Evolutionary conservation across 805 yeast species (phyloP).

Genomic region (Saturnispora sekii): DNA sequence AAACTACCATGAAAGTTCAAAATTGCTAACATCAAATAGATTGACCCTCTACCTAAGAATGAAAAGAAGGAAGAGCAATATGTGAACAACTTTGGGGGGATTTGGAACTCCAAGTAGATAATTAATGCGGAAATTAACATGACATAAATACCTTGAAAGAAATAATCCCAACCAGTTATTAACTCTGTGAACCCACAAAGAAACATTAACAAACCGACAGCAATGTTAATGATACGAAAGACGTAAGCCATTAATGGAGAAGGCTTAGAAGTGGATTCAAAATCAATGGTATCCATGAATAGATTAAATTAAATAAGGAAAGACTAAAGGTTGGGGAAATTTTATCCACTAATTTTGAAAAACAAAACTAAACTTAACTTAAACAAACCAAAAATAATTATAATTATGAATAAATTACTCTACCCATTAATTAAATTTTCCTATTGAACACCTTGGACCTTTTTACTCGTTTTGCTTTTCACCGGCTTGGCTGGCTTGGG

Average conservation of each 20-base stretch:
- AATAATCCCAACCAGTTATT: slow-evolving; percentile 31
- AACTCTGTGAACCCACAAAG: slow-evolving; percentile 41
- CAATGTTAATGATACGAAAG: slow-evolving; percentile 43
- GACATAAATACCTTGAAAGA: slow-evolving; percentile 50
- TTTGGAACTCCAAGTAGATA: slow-evolving; percentile 36
- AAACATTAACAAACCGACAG: slow-evolving; percentile 44
- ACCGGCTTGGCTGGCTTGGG: slow-evolving; percentile 7
- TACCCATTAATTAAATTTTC: slow-evolving; percentile 3
- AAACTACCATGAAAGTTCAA: slow-evolving; percentile 39
- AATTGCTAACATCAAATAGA: slow-evolving; percentile 42
- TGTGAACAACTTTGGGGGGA: slow-evolving; percentile 51
- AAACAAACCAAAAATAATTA: slow-evolving; percentile 4
- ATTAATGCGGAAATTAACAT: slow-evolving; percentile 45
- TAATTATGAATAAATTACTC: not conserved
- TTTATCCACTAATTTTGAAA: not conserved
- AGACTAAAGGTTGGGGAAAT: not conserved
- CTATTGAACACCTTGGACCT: not conserved
- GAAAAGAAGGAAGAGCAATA: slow-evolving; percentile 63
- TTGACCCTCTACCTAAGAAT: slow-evolving; percentile 65
- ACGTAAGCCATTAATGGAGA: slow-evolving; percentile 19
- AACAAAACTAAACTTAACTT: not conserved
- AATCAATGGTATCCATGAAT: slow-evolving; percentile 31
- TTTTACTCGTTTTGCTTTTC: slow-evolving; percentile 11
- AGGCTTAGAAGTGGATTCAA: slow-evolving; percentile 24
- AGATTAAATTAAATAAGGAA: not conserved